Evolutionary conservation across 441 rosid genomes (phyloP), one percentile per base, ranked within the genome.

Genomic region (Raphanus hybrid): DNA sequence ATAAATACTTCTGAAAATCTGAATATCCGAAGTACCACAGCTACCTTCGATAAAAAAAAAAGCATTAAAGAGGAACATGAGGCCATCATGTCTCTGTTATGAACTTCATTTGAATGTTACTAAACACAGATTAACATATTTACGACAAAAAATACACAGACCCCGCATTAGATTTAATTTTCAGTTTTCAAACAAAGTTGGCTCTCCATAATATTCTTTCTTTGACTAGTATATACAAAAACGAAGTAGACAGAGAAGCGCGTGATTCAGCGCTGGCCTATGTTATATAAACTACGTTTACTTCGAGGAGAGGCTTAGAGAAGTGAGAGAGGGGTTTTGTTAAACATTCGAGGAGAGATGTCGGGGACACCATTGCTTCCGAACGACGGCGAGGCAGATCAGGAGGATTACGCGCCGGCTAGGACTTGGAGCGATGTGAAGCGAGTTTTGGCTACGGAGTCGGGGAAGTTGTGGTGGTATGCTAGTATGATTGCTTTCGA

Each of bases 391-490:
- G 45, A 50, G 3, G 32, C 15, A 4, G 78, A 27, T 0, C 23
- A 20, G 7, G 82, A 39, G 1, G 93, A 91, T 83, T 89, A 90
- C 57, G 48, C 35, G 7, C 88, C 86, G 60, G 86, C 80, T 48
- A 85, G 72, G 67, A 82, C 43, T 76, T 85, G 81, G 77, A 69
- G 39, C 78, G 94, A 86, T 52, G 74, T 64, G 0, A 86, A 81
- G 71, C 58, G 70, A 9, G 84, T 91, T 66, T 71, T 87, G 26
- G 78, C 86, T 67, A 74, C 69, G 1, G 98, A 93, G 74, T 84
- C 91, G 0, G 83, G 80, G n/a, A 87, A 82, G 86, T 1, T 84
- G 74, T 88, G 97, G 97, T 79, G 77, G 82, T 88, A 91, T 2
- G 93, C 92, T 15, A 87, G 70, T 43, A 96, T 90, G 0, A 63